phyloP scores from a whole-genome alignment of 202 grass and related monocot genomes.

The Carex arenaria region DNA sequence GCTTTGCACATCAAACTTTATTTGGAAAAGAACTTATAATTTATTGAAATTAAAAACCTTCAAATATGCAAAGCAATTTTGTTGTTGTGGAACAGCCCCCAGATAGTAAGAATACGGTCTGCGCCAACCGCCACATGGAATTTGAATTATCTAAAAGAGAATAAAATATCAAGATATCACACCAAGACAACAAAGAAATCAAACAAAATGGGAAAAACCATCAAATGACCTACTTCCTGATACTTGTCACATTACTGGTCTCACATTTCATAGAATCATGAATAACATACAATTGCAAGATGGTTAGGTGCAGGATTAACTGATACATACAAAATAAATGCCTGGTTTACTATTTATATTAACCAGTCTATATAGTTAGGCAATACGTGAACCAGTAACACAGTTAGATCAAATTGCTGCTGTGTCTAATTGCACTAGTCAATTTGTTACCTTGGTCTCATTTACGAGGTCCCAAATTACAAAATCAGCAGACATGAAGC shows the following conservation, averaged over 20 bases:
- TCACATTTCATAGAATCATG: not conserved
- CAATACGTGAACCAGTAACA: not conserved
- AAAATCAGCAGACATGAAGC: constrained; percentile 93
- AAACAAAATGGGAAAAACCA: not conserved
- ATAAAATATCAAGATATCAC: constrained; percentile 4
- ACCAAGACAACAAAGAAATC: not conserved
- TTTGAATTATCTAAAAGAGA: constrained; percentile 48
- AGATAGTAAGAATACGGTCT: constrained; percentile 89
- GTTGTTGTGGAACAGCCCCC: constrained; percentile 52
- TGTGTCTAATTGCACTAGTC: not conserved
- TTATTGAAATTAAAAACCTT: constrained; percentile 54
- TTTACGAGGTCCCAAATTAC: constrained; percentile 90
- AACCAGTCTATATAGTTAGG: constrained; percentile 13
- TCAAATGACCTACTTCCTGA: not conserved
- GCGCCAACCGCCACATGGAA: constrained; percentile 93
- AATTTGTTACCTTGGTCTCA: constrained; percentile 69
- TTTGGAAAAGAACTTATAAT: not conserved
- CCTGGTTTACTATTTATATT: not conserved
- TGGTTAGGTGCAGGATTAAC: not conserved
- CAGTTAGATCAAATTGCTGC: not conserved
- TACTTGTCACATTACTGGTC: not conserved
- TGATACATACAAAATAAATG: not conserved
- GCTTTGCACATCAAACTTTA: not conserved
- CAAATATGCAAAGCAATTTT: constrained; percentile 84
- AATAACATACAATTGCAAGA: not conserved